Conservation (phyloP, 768 basidiomycete genomes). For the Hirschioporus abietinus region DNA sequence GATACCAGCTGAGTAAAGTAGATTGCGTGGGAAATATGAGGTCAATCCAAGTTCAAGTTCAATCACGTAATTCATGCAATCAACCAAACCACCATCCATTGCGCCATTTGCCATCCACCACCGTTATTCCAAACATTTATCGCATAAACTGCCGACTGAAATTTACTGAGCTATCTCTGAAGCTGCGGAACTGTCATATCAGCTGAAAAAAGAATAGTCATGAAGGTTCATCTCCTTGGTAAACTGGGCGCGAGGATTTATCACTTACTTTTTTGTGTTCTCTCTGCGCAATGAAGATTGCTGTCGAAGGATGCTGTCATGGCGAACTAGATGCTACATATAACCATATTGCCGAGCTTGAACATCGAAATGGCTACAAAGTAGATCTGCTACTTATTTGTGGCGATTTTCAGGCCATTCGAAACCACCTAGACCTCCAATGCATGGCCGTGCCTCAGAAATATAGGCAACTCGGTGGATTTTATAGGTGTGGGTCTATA, state of each 20-base stretch:
- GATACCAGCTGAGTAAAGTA: too few relatives aligned
- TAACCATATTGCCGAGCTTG: slow-evolving; percentile 55
- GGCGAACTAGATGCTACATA: slow-evolving; percentile 91
- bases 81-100: too few relatives aligned
- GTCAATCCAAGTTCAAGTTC: too few relatives aligned
- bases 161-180: too few relatives aligned
- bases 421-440: slow-evolving; percentile 79
- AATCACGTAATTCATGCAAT: too few relatives aligned
- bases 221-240: slow-evolving; percentile 16
- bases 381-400: slow-evolving; percentile 89
- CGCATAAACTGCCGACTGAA: too few relatives aligned
- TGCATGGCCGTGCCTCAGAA: slow-evolving; percentile 91
- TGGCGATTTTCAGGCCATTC: slow-evolving; percentile 92
- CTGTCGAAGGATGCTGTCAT: slow-evolving; percentile 93
- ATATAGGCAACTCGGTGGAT: slow-evolving; percentile 79
- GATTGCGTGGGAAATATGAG: too few relatives aligned
- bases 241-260: neutral
- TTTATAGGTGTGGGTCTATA: slow-evolving; percentile 56
- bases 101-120: too few relatives aligned
- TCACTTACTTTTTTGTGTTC: neutral
- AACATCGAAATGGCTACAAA: slow-evolving; percentile 54
- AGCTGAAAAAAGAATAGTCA: too few relatives aligned
- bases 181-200: too few relatives aligned
- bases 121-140: neutral
- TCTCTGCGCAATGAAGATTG: slow-evolving; percentile 45